Percentiles rank a stretch among this genome's conserved stretches.
phyloP scores from a whole-genome alignment of 2,329 filamentous ascomycete species.

The Colletotrichum aenigma region DNA sequence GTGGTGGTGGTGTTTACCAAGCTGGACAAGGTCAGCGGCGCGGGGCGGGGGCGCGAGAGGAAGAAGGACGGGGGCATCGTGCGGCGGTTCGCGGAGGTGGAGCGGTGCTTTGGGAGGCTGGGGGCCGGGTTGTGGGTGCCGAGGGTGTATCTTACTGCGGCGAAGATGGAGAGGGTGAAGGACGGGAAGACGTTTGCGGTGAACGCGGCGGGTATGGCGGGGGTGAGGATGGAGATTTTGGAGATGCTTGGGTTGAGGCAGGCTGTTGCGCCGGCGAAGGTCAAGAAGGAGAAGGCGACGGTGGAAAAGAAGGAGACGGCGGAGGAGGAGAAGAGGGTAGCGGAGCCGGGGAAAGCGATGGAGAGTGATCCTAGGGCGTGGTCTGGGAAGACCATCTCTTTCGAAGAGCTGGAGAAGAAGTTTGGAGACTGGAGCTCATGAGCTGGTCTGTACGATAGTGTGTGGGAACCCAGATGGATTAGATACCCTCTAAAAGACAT shows the following conservation, averaged over 20 bases:
- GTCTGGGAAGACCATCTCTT: constrained; percentile 37
- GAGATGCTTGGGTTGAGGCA: constrained; percentile 42
- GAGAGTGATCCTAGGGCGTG: constrained; percentile 23
- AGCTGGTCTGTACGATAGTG: constrained; percentile 3
- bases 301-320: not conserved
- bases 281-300: not conserved
- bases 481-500: constrained; percentile 11
- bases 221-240: constrained; percentile 41
- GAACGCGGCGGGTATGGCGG: constrained; percentile 41
- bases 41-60: constrained; percentile 22
- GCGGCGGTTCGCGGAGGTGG: constrained; percentile 8
- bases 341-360: constrained; percentile 9
- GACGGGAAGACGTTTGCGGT: constrained; percentile 22
- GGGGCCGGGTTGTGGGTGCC: constrained; percentile 28
- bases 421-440: constrained; percentile 12
- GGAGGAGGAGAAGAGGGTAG: not conserved
- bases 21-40: constrained; percentile 51
- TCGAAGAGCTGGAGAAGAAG: constrained; percentile 34
- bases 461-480: not conserved
- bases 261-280: not conserved
- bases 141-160: constrained; percentile 39
- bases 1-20: constrained; percentile 61
- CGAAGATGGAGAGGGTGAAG: constrained; percentile 36
- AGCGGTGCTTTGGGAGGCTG: not conserved
- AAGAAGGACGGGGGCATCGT: constrained; percentile 25